Conservation (phyloP, 257 asterid genomes). For the Primulina eburnea region DNA sequence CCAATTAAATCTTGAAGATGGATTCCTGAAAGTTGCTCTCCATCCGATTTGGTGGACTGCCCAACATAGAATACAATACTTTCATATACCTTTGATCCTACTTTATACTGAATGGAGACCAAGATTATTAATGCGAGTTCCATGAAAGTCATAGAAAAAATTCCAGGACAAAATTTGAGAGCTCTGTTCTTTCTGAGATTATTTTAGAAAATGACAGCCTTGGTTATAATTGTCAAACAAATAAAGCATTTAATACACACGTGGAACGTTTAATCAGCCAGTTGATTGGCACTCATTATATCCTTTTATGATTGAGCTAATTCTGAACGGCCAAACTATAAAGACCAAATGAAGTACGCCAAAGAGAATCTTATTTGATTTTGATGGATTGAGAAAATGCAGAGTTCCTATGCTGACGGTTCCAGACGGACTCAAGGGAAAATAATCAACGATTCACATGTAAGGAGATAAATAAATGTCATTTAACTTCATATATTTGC, state of each 20-base stretch:
- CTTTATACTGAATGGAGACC: slow-evolving; percentile 21
- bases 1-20: slow-evolving; percentile 65
- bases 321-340: slow-evolving; percentile 8
- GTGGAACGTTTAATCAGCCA: background rate
- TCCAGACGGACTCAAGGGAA: background rate
- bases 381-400: background rate
- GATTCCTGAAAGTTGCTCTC: slow-evolving; percentile 43
- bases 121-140: slow-evolving; percentile 7
- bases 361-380: slow-evolving; percentile 5
- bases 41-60: slow-evolving; percentile 59
- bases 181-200: background rate
- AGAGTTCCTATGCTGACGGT: slow-evolving; percentile 7
- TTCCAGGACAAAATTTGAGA: slow-evolving; percentile 6
- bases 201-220: background rate
- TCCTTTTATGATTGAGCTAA: slow-evolving; percentile 8
- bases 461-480: background rate
- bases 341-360: slow-evolving; percentile 2
- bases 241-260: background rate
- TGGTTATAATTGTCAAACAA: background rate
- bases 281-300: background rate
- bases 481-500: background rate
- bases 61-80: slow-evolving; percentile 31
- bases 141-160: slow-evolving; percentile 6
- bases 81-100: slow-evolving; percentile 23
- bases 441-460: slow-evolving; percentile 4